These are phyloP conservation scores for Ampelomyces quisqualis DNA, from an alignment of 2,329 filamentous ascomycete genomes.

Conservation along the genomic window DNA sequence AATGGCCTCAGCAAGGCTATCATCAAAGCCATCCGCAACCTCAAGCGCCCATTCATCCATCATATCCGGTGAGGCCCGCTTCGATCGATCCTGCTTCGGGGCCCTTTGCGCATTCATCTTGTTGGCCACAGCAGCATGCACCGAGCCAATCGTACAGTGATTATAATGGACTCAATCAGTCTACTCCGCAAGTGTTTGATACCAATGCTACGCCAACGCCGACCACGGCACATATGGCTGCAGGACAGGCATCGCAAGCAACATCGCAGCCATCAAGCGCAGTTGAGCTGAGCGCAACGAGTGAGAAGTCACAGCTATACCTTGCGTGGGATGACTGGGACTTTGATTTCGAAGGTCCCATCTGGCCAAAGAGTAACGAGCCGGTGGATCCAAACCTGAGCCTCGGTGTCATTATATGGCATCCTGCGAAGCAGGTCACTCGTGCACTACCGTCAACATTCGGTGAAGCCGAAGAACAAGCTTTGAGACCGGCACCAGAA, in stretches of 20 bases:
- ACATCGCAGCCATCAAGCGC: constrained; percentile 17
- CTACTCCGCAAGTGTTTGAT: constrained; percentile 16
- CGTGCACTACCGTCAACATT: constrained; percentile 48
- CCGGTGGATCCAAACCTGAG: constrained; percentile 48
- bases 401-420: constrained; percentile 50
- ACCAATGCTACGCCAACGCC: constrained; percentile 34
- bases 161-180: constrained; percentile 13
- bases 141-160: constrained; percentile 17
- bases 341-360: constrained; percentile 48
- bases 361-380: constrained; percentile 49
- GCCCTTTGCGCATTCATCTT: constrained; percentile 21
- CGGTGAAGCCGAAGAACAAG: constrained; percentile 48
- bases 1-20: constrained; percentile 31
- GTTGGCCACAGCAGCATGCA: constrained; percentile 19
- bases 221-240: constrained; percentile 22
- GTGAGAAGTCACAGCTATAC: constrained; percentile 34
- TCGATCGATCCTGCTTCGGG: too few species aligned
- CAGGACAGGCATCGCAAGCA: constrained; percentile 12
- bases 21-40: constrained; percentile 24
- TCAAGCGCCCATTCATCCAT: constrained; percentile 25
- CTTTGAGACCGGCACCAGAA: constrained; percentile 42
- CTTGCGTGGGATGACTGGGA: constrained; percentile 46
- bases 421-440: constrained; percentile 47
- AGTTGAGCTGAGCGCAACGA: constrained; percentile 17
- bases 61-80: too few species aligned